Evolutionary conservation across 768 basidiomycete species (phyloP), one percentile per base, ranked within the genome.

Genomic region (Calocybe gangraenosa): DNA sequence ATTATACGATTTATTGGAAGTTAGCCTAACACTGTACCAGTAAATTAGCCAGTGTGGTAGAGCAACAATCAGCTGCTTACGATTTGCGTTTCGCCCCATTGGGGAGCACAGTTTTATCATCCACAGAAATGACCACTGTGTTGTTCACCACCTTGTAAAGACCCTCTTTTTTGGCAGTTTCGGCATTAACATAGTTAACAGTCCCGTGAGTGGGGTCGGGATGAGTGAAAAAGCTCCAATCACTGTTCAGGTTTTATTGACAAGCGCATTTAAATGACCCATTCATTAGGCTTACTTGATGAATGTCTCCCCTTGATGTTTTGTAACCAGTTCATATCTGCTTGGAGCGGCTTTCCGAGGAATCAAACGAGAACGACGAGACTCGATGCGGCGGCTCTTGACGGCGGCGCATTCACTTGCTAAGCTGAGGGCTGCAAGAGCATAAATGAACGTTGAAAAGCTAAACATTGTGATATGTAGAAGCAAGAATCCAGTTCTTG

Each of bases 161-260:
- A 3, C 73, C 73, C 37, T 76, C 67, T 2, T 60, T 51, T 46
- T 62, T 63, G 0, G 86, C 85, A n/a, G 74, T 61, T 1, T 62
- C 58, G 53, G 66, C 58, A 25, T 52, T 62, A 50, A 76, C 65
- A 59, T 79, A 92, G 42, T 79, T 72, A 31, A 91, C 87, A 15
- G 64, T 60, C n/a, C 88, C 88, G 51, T 78, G 62, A 1, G 87
- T 90, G 1, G 88, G 88, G 61, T 91, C 88, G 9, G 59, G 13
- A 2, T 52, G 62, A 8, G 68, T 68, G 64, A 78, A 87, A 66
- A 84, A 91, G 20, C 80, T 63, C 81, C 82, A 89, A 36, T 75
- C 52, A 37, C 85, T 87, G 40, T 15, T 10, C 34, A 35, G 7
- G 7, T 18, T 38, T 15, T 37, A 21, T 30, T 20, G 39, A 20